Evolutionary conservation across 2,329 filamentous ascomycete genomes (phyloP).

Genomic region (Botryotinia convoluta): DNA sequence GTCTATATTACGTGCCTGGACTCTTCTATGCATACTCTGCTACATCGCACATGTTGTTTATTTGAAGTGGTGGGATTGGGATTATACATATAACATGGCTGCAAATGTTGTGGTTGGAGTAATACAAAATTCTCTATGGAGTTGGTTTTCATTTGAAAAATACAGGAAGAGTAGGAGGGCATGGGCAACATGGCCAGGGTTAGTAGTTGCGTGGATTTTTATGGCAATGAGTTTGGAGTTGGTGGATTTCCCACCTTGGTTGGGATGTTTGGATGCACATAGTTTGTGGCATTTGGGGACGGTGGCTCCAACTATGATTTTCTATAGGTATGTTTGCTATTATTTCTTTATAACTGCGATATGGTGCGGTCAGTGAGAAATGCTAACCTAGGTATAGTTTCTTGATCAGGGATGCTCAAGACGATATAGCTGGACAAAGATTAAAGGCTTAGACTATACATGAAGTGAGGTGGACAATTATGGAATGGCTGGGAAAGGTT

Average conservation of each 20-base stretch:
- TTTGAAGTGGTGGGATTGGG: conserved; percentile 81
- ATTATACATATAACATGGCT: conserved; percentile 97
- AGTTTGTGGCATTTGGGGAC: conserved; percentile 95
- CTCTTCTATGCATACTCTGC: conserved; percentile 63
- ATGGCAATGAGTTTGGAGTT: conserved; percentile 94
- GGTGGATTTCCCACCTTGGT: conserved; percentile 85
- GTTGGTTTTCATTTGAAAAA: conserved; percentile 71
- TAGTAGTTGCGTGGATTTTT: conserved; percentile 89
- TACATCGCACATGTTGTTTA: conserved; percentile 80
- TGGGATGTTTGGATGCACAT: conserved; percentile 85
- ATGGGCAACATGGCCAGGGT: conserved; percentile 87
- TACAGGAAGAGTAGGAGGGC: conserved; percentile 68
- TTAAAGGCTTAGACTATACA: conserved; percentile 61
- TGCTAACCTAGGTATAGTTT: conserved; percentile 56
- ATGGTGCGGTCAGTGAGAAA: not conserved
- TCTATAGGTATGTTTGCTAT: conserved; percentile 77
- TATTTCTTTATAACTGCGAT: no score
- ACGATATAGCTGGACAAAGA: conserved; percentile 72
- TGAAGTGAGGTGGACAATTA: not conserved
- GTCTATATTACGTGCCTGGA: conserved; percentile 69
- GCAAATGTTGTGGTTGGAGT: conserved; percentile 84
- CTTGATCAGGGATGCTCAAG: conserved; percentile 77
- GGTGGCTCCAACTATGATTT: conserved; percentile 80
- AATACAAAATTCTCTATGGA: conserved; percentile 82
- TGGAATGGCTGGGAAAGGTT: not conserved